Evolutionary conservation across 2,329 filamentous ascomycete species (phyloP).

Genomic region (Drechslerella coelobrocha): DNA sequence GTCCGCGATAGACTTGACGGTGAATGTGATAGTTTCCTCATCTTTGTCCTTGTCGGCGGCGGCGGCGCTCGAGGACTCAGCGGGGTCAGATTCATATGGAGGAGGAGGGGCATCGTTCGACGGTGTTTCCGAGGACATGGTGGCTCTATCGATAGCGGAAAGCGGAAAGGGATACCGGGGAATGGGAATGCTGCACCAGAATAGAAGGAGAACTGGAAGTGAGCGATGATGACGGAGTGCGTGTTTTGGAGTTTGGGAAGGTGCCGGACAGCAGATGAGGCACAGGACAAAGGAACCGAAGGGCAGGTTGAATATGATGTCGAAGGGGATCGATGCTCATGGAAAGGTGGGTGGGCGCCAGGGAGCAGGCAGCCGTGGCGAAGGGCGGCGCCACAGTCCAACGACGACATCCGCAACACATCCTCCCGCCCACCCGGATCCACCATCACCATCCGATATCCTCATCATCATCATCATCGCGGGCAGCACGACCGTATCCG

Average conservation of each 20-base stretch:
- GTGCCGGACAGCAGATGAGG: neutral
- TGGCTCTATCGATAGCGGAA: conserved; percentile 9
- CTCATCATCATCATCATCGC: neutral
- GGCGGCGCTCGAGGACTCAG: conserved; percentile 67
- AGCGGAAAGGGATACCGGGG: neutral
- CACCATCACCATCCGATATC: conserved; percentile 9
- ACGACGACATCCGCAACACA: conserved; percentile 20
- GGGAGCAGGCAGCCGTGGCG: conserved; percentile 9
- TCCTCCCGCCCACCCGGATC: neutral
- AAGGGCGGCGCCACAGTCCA: conserved; percentile 7
- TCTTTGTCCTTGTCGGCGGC: conserved; percentile 68
- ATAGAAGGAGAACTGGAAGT: conserved; percentile 4
- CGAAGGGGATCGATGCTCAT: conserved; percentile 34
- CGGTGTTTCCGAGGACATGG: conserved; percentile 52
- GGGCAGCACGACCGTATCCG: too few relatives aligned
- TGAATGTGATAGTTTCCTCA: conserved; percentile 81
- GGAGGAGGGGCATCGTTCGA: conserved; percentile 50
- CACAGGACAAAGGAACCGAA: neutral
- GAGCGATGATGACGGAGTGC: neutral
- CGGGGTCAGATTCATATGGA: conserved; percentile 41
- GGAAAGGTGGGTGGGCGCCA: conserved; percentile 25
- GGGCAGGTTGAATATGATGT: conserved; percentile 8
- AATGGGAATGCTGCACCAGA: conserved; percentile 7
- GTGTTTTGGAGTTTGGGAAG: conserved; percentile 3
- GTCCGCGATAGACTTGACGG: conserved; percentile 95